Base-by-base conservation (phyloP, 257 asterid genomes). In the Lycium barbarum region DNA sequence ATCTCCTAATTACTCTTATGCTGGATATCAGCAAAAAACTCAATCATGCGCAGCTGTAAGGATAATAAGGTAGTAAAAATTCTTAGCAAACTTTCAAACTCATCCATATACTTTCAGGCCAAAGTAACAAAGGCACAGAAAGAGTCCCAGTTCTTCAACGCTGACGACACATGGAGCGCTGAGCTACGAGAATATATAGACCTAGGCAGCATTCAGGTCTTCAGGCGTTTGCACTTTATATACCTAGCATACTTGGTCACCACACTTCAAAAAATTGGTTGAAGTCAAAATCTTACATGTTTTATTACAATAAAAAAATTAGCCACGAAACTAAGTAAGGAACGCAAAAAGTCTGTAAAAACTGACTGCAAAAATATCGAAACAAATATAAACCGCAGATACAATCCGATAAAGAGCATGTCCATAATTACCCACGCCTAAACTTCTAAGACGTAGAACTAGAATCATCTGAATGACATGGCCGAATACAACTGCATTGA, bases 331-430 rank as follows among this genome's bases (percentile, higher is more conserved):
- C 18, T 20, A 11, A 61, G 35, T 66, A 49, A 66, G n/a, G 40
- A 53, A 45, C 68, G 13, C 47, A 35, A 67, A 68, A 51, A 53
- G 80, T 53, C 78, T 35, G 76, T 20, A 53, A 13, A 82, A 83
- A 53, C 68, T 53, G 81, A 53, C 45, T 68, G 80, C 80, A 83
- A 83, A 83, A 67, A 7, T 76, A 83, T 49, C 38, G 36, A 67
- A 83, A 53, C 20, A 53, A 67, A 53, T 83, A 83, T 68, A 68
- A 83, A 83, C 85, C 85, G 38, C 53, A n/a, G 76, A 66, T 83
- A 83, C 66, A 83, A 68, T 68, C 57, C 81, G 45, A 83, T 53
- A 71, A 54, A 83, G 68, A 68, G 9, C 85, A n/a, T 67, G 85
- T 83, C 40, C 85, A 53, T 83, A 35, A 47, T 53, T 63, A 81